Base-by-base conservation (phyloP, 768 basidiomycete genomes). In the Hemileccinum impolitum region DNA sequence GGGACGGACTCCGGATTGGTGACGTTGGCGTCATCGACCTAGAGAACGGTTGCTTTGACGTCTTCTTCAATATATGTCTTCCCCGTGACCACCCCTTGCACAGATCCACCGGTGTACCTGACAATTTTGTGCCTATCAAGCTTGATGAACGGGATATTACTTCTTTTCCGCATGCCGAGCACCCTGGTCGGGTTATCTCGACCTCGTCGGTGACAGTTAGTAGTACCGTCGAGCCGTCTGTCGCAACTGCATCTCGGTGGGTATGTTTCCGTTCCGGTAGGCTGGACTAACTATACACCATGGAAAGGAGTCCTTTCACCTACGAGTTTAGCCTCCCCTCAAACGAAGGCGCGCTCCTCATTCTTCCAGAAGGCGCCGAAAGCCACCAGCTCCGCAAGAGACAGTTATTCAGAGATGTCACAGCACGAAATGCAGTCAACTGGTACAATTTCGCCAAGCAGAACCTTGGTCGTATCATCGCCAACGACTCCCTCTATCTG, bases 31-130 rank as follows among this genome's bases (percentile, higher is more conserved):
- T 70, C 30, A 31, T 72, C 25, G 61, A 46, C 19, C 32, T 62
- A 3, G 58, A 57, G 19, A 55, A 59, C 32, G 70, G 70, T 31
- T 56, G 54, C 8, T 72, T 73, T 34, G 62, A 65, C 42, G 67
- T 68, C 47, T 61, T 70, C 2, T 72, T 72, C 56, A 72, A 69
- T 43, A 65, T 72, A 6, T 65, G 62, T 37, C 55, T 67, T 5
- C 57, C 68, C 35, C 64, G 62, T 15, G 59, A 68, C 15, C 67
- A 73, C 37, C 39, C 57, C 1, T 53, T 47, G 10, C 47, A 53
- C 11, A 45, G 37, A 21, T 19, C 40, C 47, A 45, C 50, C 3
- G 55, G 56, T 0, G 60, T 71, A 7, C 67, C 71, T 1, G 55
- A 53, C 3, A 47, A 52, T 9, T 70, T 70, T 45, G 43, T 30